Conservation (phyloP, 495 filamentous ascomycete genomes). For the Podospora comata region DNA sequence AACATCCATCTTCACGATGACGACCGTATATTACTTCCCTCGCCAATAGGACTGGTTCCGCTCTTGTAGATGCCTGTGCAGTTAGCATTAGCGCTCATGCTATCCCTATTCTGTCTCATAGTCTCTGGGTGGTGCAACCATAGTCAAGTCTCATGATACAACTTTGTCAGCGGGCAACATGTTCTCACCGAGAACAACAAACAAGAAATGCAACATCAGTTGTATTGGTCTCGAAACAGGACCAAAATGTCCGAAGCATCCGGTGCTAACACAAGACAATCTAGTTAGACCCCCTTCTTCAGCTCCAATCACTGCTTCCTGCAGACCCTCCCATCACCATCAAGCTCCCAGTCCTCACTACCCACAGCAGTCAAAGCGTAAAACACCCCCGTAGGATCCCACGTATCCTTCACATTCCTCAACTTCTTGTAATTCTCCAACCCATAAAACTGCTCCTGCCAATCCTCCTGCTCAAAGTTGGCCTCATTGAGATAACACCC, state of each 20-base stretch:
- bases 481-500: background rate
- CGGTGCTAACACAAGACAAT: background rate
- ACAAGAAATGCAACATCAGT: background rate
- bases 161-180: background rate
- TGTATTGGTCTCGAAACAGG: background rate
- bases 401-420: slow-evolving; percentile 1
- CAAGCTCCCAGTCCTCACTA: background rate
- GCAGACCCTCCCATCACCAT: slow-evolving; percentile 2
- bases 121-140: background rate
- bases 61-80: background rate
- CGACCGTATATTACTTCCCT: background rate
- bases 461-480: background rate
- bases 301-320: background rate
- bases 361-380: background rate
- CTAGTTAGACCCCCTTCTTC: background rate
- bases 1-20: background rate
- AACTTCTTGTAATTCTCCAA: background rate
- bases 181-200: background rate
- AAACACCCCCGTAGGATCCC: background rate
- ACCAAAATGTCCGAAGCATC: background rate
- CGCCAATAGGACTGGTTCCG: background rate
- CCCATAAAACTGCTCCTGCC: slow-evolving; percentile 7
- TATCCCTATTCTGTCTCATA: background rate
- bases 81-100: background rate
- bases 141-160: background rate